Evolutionary conservation across 495 filamentous ascomycete species (phyloP), one percentile per base, ranked within the genome.

Genomic region (Cudoniella acicularis): DNA sequence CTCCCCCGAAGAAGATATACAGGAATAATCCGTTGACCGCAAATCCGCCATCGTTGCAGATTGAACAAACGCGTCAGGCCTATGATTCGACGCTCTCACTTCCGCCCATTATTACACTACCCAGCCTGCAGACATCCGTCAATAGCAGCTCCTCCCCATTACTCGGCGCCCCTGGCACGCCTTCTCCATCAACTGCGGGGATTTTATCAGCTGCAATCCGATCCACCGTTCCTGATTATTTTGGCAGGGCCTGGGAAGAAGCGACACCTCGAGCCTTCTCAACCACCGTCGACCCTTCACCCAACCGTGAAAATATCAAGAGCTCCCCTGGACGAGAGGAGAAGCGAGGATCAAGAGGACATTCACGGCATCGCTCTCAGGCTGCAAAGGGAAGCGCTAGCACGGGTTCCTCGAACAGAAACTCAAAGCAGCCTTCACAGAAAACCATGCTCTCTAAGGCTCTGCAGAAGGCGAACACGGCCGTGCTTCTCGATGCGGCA

Each of bases 391-490:
- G 72, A 22, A 77, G 75, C 57, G 64, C 66, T 10, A 78, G 62
- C 1, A 57, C 62, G 3, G 48, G 46, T 24, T 59, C 54, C n/a
- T 62, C 65, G 20, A 52, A 46, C 57, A 42, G 59, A 47, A 62
- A 56, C 41, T 61, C 65, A 22, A 79, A 77, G 56, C 70, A 71
- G 41, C 73, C 74, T 10, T 91, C 89, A 1, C 89, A 96, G 66
- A 96, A 95, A 73, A 85, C 85, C 21, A 97, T 96, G 89, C 78
- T 98, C 17, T 94, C 92, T 2, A 91, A 88, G 67, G 94, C 94
- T 6, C 75, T 98, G 43, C 86, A 95, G 64, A 96, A 96, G 72
- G 94, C 94, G 40, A 96, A 97, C 64, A 94, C 90, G 21, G 94
- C 94, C 8, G 94, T 98, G 16, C 79, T 95, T 54, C 83, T 98